A percentile compares a stretch with the other conserved stretches of the same genome.
Evolutionary conservation across 768 basidiomycete species (phyloP).

Genomic region (Obba rivulosa): DNA sequence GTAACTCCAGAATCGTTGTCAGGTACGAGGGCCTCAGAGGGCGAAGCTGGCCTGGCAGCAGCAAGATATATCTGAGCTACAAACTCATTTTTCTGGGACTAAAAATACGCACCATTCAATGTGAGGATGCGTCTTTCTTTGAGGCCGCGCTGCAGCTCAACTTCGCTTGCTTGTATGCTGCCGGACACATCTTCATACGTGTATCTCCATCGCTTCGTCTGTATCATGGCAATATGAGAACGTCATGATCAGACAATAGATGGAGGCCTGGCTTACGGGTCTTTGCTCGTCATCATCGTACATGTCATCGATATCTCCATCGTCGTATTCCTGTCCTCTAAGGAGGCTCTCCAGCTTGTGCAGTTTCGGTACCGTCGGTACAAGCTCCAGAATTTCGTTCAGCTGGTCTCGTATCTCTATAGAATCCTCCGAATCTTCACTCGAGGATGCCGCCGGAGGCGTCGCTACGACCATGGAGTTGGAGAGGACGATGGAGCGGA

Average conservation of each 20-base stretch:
- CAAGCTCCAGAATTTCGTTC: conserved; percentile 79
- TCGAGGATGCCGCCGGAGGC: conserved; percentile 19
- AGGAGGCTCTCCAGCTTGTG: conserved; percentile 60
- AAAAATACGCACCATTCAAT: conserved; percentile 49
- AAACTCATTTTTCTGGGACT: not conserved
- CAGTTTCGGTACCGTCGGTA: conserved; percentile 70
- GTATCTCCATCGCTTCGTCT: conserved; percentile 33
- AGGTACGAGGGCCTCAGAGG: conserved; percentile 68
- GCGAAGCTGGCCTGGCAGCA: conserved; percentile 55
- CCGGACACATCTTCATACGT: conserved; percentile 58
- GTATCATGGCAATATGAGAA: not conserved
- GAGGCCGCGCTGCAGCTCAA: conserved; percentile 62
- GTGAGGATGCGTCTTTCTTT: conserved; percentile 66
- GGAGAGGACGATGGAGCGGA: conserved; percentile 85
- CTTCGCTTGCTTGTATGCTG: conserved; percentile 79
- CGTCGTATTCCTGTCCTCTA: conserved; percentile 66
- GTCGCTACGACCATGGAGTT: conserved; percentile 81
- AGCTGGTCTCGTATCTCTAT: conserved; percentile 76
- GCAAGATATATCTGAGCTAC: not conserved
- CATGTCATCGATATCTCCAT: conserved; percentile 39
- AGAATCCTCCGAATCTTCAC: conserved; percentile 20
- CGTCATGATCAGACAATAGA: not conserved
- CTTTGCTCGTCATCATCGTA: conserved; percentile 15
- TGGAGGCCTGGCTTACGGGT: not conserved
- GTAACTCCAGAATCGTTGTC: conserved; percentile 61